Base-by-base conservation (phyloP, 345 rosid genomes). In the Melaleuca quinquenervia region DNA sequence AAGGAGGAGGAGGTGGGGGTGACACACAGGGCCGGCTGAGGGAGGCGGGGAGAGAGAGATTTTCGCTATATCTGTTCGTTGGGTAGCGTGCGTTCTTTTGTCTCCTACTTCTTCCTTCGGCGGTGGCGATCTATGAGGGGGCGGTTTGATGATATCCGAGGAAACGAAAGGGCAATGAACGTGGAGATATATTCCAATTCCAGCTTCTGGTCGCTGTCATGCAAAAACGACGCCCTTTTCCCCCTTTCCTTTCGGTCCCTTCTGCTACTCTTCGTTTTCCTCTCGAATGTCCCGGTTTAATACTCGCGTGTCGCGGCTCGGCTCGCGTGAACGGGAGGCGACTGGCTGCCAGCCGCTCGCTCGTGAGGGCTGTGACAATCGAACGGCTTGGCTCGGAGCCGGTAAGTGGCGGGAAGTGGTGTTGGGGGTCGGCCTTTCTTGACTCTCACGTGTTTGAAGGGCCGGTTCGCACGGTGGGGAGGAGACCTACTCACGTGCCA, bases 381-480 rank as follows among this genome's bases (percentile, higher is more conserved):
- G 29, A 3, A 26, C 15, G 75, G 20, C 20, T 7, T 3, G 75
- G 83, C 85, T 80, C 82, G 85, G 87, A 36, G 85, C 49, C 8
- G 89, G 70, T 84, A 55, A 84, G 90, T 70, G 11, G 26, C 14
- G 8, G 1, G 14, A 10, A 2, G 14, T 0, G 36, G 53, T 13
- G 22, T 10, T 70, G 5, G 45, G 27, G 8, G 36, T 2, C 41
- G 41, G 41, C 41, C 4, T 41, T 41, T 41, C 41, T 7, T 16
- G 3, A n/a, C 44, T 9, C 41, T 52, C 91, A 52, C 86, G 86
- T 76, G 90, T 87, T 87, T 88, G 89, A 88, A 85, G 29, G 91
- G 21, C 86, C 45, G 27, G 90, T 90, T 53, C 45, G 88, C 90
- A 88, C 89, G 89, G 55, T 88, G 24, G 11, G 21, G 62, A 24